These are phyloP conservation scores for Afroboletus lepidellus DNA, from an alignment of 1,284 basidiomycete genomes.

Conservation along the genomic window DNA sequence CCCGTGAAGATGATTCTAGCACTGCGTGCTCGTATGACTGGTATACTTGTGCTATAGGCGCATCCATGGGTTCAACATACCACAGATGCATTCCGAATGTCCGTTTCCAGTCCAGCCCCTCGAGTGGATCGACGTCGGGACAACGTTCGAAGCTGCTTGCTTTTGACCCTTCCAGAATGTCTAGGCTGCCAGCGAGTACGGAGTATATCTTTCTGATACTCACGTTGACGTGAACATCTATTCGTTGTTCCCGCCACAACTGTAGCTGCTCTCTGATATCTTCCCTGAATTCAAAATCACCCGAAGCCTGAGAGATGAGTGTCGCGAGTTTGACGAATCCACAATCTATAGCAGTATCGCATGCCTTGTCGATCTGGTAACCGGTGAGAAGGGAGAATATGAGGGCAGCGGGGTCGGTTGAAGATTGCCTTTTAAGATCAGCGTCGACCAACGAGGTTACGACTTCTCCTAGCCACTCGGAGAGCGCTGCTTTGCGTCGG, in stretches of 20 bases:
- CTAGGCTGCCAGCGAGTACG: constrained; percentile 79
- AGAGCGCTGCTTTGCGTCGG: constrained; percentile 80
- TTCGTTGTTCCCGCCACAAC: constrained; percentile 81
- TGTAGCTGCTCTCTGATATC: constrained; percentile 80
- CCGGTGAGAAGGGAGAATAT: constrained; percentile 85
- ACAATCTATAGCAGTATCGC: constrained; percentile 71
- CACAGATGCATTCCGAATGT: constrained; percentile 90
- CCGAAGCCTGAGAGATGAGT: constrained; percentile 87
- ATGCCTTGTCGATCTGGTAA: constrained; percentile 85
- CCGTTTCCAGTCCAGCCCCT: constrained; percentile 92
- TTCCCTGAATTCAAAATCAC: constrained; percentile 73
- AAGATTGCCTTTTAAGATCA: constrained; percentile 58
- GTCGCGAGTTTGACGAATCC: constrained; percentile 88
- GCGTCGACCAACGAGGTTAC: constrained; percentile 75
- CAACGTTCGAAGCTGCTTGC: constrained; percentile 57
- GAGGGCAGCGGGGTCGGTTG: constrained; percentile 46
- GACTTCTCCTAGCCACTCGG: constrained; percentile 81
- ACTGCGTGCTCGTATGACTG: constrained; percentile 62
- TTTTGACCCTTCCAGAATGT: constrained; percentile 59
- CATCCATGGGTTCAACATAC: constrained; percentile 79
- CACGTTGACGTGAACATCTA: constrained; percentile 69
- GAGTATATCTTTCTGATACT: constrained; percentile 83
- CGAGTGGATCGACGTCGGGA: constrained; percentile 69
- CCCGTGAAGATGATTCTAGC: constrained; percentile 40
- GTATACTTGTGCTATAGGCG: constrained; percentile 71